Evolutionary conservation across 768 basidiomycete genomes (phyloP), one percentile per base, ranked within the genome.

Genomic region (Tulasnella sp.): DNA sequence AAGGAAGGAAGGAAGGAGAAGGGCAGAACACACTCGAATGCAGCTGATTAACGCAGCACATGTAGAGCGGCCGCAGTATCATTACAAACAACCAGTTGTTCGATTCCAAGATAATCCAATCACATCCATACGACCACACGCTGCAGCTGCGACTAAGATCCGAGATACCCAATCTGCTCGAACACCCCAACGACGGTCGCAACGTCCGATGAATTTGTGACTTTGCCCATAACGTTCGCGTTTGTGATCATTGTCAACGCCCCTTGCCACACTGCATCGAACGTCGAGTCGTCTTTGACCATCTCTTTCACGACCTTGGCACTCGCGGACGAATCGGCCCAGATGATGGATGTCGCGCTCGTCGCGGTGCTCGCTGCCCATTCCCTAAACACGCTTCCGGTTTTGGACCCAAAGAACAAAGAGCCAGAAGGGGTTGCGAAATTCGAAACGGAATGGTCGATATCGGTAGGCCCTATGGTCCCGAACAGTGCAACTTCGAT

Each of bases 401-500:
- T 79, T 44, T 82, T 78, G 36, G 87, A 86, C 19, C 89, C 89
- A 77, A 89, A 89, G 76, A 88, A 88, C 41, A 89, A 78, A 1
- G 81, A 75, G 9, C 83, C 85, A 34, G 82, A 81, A 26, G 86
- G 78, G 11, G 82, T 83, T 9, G 84, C 80, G 73, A 89, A 85
- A 8, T 86, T 83, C 22, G 87, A 85, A 29, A 83, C 79, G 7
- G 83, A 82, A 39, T 80, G 83, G 40, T 75, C 75, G 35, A 88
- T 77, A 76, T 89, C 88, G 3, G 83, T 75, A 19, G 84, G 81
- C 16, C 78, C 76, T 32, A 89, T 77, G 16, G 83, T 80, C 6
- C 88, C 89, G 77, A 89, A 89, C n/a, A 89, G 76, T 1, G 87
- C 88, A 3, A 88, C 86, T 78, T 89, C 88, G 40, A 90, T 76